Conservation (phyloP, 371 early-diverging fungal genomes). For the Massospora cicadina region DNA sequence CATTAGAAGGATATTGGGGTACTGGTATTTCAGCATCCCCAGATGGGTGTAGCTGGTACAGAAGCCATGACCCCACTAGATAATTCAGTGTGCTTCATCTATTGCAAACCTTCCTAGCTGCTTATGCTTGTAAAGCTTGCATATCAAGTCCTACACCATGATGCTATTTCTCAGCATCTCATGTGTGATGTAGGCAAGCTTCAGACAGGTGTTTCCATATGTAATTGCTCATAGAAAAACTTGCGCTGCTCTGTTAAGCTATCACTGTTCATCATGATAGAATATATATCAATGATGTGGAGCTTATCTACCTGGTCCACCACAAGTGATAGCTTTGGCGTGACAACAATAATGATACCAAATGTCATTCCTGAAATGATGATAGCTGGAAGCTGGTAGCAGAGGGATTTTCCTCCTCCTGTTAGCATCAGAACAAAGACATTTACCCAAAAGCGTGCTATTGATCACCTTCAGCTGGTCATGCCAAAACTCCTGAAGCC, state of each 20-base stretch:
- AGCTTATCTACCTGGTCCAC: slow-evolving; percentile 92
- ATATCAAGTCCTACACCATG: slow-evolving; percentile 35
- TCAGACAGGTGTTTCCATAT: slow-evolving; percentile 15
- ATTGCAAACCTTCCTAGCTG: slow-evolving; percentile 81
- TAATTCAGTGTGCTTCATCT: slow-evolving; percentile 97
- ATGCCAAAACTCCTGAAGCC: slow-evolving; percentile 40
- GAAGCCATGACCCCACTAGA: slow-evolving; percentile 98
- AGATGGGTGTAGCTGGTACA: slow-evolving; percentile 27
- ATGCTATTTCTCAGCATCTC: slow-evolving; percentile 70
- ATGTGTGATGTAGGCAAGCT: slow-evolving; percentile 89
- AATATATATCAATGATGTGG: slow-evolving; percentile 47
- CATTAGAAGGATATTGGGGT: slow-evolving; percentile 73
- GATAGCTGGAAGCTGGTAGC: slow-evolving; percentile 94
- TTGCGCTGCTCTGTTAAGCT: slow-evolving; percentile 27
- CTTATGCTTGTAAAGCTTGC: slow-evolving; percentile 24
- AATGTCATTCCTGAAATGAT: slow-evolving; percentile 35
- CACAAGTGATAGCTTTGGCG: slow-evolving; percentile 93
- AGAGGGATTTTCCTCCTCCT: slow-evolving; percentile 97
- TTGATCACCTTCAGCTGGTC: slow-evolving; percentile 93
- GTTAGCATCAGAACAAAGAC: slow-evolving; percentile 99
- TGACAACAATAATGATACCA: slow-evolving; percentile 90
- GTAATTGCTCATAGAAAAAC: slow-evolving; percentile 38
- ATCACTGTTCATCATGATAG: slow-evolving; percentile 52
- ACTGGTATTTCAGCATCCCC: background rate
- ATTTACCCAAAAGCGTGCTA: slow-evolving; percentile 66